A percentile compares a stretch with the other conserved stretches of the same genome.
phyloP scores from a whole-genome alignment of 1,284 basidiomycete species.

The Leccinum variabile region DNA sequence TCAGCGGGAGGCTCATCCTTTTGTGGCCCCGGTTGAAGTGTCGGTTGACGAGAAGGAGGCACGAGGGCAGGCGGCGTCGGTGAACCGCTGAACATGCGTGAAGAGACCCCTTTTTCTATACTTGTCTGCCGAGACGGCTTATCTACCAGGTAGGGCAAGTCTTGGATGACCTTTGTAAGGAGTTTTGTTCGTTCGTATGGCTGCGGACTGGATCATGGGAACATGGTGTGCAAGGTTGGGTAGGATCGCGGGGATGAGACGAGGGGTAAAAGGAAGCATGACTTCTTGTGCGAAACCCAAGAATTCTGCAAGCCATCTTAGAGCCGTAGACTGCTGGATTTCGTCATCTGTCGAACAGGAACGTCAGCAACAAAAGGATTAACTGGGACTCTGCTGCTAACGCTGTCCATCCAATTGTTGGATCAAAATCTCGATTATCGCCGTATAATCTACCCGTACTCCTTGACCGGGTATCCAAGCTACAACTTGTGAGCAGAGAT shows the following conservation, averaged over 20 bases:
- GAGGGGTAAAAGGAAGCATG: slow-evolving; percentile 92
- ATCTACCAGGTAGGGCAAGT: slow-evolving; percentile 72
- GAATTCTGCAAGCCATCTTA: slow-evolving; percentile 93
- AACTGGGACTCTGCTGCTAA: slow-evolving; percentile 42
- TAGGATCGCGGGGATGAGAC: slow-evolving; percentile 88
- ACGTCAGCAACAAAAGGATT: slow-evolving; percentile 3
- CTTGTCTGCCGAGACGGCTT: slow-evolving; percentile 43
- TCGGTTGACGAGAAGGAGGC: slow-evolving; percentile 48
- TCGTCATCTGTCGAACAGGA: slow-evolving; percentile 66
- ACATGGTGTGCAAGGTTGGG: slow-evolving; percentile 94
- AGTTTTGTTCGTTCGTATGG: slow-evolving; percentile 85
- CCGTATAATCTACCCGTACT: slow-evolving; percentile 87
- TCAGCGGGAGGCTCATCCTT: slow-evolving; percentile 50
- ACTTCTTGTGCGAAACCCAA: slow-evolving; percentile 87
- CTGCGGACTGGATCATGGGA: slow-evolving; percentile 85
- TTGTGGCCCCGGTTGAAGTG: slow-evolving; percentile 38
- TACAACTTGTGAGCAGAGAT: slow-evolving; percentile 31
- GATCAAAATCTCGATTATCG: slow-evolving; percentile 95
- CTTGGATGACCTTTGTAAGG: slow-evolving; percentile 84
- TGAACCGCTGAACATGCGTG: slow-evolving; percentile 43
- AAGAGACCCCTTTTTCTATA: slow-evolving; percentile 32
- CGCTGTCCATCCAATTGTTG: slow-evolving; percentile 85
- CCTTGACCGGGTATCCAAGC: slow-evolving; percentile 94
- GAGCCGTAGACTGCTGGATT: slow-evolving; percentile 84
- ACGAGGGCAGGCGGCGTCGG: slow-evolving; percentile 49